Percentiles rank a stretch among this genome's conserved stretches.
These are phyloP conservation scores for Leccinum fuscescens DNA, from an alignment of 1,284 basidiomycete species.

Conservation along the genomic window DNA sequence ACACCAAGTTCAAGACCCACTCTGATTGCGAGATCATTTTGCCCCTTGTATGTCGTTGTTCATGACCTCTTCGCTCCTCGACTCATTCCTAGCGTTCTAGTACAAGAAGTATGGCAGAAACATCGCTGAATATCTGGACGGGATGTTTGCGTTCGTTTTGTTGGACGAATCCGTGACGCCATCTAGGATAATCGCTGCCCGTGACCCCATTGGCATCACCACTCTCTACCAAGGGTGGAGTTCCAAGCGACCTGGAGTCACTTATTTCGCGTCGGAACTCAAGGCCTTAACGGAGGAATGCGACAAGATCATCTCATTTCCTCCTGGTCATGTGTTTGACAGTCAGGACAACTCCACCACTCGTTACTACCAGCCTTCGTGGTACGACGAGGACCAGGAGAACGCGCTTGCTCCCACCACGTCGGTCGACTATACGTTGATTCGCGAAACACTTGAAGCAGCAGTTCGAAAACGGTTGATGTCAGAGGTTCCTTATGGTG, in stretches of 20 bases:
- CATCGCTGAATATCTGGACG: constrained; percentile 83
- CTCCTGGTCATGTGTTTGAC: constrained; percentile 95
- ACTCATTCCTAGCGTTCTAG: constrained; percentile 41
- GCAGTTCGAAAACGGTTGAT: constrained; percentile 96
- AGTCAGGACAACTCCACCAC: constrained; percentile 73
- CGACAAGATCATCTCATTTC: constrained; percentile 94
- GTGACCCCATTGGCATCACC: constrained; percentile 98
- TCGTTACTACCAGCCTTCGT: constrained; percentile 83
- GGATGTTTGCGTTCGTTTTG: constrained; percentile 98
- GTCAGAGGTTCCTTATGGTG: constrained; percentile 85
- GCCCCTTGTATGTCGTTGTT: constrained; percentile 62
- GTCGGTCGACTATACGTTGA: constrained; percentile 65
- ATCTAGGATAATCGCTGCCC: constrained; percentile 88
- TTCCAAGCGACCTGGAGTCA: constrained; percentile 79
- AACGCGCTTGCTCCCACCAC: constrained; percentile 62
- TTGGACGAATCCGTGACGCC: constrained; percentile 91
- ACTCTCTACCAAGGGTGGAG: constrained; percentile 97
- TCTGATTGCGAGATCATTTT: constrained; percentile 99
- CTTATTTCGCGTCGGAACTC: constrained; percentile 95
- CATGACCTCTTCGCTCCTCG: background rate
- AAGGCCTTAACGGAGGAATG: constrained; percentile 93
- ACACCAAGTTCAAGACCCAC: constrained; percentile 91
- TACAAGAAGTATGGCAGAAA: constrained; percentile 81
- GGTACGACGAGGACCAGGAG: constrained; percentile 77
- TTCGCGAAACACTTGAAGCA: constrained; percentile 85